phyloP scores from a whole-genome alignment of 2,329 filamentous ascomycete species.

The Sordariomycetes sp. region DNA sequence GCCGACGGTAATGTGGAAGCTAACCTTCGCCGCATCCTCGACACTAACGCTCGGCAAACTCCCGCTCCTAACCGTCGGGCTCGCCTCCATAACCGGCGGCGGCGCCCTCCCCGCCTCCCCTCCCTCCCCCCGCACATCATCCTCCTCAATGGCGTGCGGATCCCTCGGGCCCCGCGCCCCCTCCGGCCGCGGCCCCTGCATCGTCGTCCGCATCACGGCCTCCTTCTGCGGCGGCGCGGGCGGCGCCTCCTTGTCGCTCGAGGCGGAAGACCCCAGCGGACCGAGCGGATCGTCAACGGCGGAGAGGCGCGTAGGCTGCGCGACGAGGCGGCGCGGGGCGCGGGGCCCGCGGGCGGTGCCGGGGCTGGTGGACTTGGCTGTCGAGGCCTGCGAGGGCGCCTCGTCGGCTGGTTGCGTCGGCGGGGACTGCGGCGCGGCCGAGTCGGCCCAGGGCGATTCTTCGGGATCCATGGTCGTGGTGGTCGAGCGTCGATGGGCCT shows the following conservation, averaged over 20 bases:
- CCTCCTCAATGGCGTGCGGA: constrained; percentile 56
- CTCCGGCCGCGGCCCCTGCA: constrained; percentile 25
- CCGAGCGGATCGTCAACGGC: constrained; percentile 67
- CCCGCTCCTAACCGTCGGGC: constrained; percentile 36
- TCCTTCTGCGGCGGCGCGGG: constrained; percentile 52
- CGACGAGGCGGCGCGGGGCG: constrained; percentile 49
- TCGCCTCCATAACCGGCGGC: constrained; percentile 46
- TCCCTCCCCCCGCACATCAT: constrained; percentile 41
- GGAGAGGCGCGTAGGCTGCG: constrained; percentile 66
- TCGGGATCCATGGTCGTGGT: constrained; percentile 31
- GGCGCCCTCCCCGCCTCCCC: constrained; percentile 47
- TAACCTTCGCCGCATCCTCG: constrained; percentile 86
- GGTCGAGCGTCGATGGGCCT: neutral
- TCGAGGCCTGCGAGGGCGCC: constrained; percentile 14
- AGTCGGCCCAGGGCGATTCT: constrained; percentile 41
- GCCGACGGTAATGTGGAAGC: constrained; percentile 80
- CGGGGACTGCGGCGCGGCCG: constrained; percentile 16
- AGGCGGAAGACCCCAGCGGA: constrained; percentile 53
- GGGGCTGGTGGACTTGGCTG: constrained; percentile 16
- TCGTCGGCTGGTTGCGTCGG: constrained; percentile 10
- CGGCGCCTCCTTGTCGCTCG: constrained; percentile 21
- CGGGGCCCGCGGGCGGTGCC: constrained; percentile 16
- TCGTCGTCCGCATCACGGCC: constrained; percentile 44
- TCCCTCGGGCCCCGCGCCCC: constrained; percentile 33
- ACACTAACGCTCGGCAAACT: constrained; percentile 72